Evolutionary conservation across 2,329 filamentous ascomycete species (phyloP).

Genomic region (Penicillium sp.): DNA sequence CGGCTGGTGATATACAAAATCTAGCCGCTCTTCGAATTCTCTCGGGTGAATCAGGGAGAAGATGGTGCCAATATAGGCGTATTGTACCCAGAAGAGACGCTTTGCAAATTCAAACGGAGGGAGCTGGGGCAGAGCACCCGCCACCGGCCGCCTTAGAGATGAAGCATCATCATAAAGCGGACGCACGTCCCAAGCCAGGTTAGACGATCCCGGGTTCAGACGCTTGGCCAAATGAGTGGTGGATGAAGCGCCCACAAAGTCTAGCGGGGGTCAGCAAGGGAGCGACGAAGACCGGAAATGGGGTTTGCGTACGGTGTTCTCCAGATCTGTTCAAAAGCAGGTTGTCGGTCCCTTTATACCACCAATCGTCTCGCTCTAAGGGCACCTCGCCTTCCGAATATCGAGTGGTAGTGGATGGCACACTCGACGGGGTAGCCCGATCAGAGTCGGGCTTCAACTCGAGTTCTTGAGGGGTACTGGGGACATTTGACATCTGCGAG

Average conservation of each 20-base stretch:
- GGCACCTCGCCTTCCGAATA: slow-evolving; percentile 26
- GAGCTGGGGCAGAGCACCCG: slow-evolving; percentile 42
- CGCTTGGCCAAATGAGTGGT: slow-evolving; percentile 42
- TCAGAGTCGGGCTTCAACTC: background rate
- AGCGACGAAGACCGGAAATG: background rate
- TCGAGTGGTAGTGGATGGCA: slow-evolving; percentile 20
- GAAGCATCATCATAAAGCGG: slow-evolving; percentile 41
- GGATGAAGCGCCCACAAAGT: slow-evolving; percentile 40
- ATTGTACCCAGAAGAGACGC: slow-evolving; percentile 57
- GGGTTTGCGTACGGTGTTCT: slow-evolving; percentile 35
- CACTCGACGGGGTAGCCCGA: slow-evolving; percentile 12
- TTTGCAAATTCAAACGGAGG: slow-evolving; percentile 58
- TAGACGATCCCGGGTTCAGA: slow-evolving; percentile 37
- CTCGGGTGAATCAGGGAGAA: slow-evolving; percentile 57
- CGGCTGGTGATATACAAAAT: slow-evolving; percentile 49
- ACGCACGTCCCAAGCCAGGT: slow-evolving; percentile 42
- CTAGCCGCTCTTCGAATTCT: slow-evolving; percentile 53
- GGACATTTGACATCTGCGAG: background rate
- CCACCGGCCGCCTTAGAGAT: slow-evolving; percentile 33
- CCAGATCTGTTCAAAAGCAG: slow-evolving; percentile 41
- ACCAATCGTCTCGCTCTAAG: slow-evolving; percentile 44
- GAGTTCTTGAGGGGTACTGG: background rate
- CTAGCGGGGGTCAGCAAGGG: slow-evolving; percentile 14
- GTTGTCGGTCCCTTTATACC: slow-evolving; percentile 43
- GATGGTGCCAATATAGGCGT: slow-evolving; percentile 62